phyloP scores from a whole-genome alignment of 176 grass and related monocot genomes.

The Zea luxurians region DNA sequence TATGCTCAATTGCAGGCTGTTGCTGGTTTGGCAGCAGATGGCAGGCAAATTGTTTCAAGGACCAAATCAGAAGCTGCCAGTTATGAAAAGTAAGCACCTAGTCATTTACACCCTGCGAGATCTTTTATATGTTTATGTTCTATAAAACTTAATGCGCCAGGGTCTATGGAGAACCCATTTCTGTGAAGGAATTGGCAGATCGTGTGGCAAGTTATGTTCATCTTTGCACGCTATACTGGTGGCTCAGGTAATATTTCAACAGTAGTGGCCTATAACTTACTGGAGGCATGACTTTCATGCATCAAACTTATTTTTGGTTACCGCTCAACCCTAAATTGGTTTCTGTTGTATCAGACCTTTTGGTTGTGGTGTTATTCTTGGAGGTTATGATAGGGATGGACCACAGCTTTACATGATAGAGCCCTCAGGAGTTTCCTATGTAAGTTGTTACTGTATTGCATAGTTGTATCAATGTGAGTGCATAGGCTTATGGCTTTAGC shows the following conservation, averaged over 20 bases:
- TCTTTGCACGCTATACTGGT: conserved; percentile 91
- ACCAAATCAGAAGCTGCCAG: conserved; percentile 74
- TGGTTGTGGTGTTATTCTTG: conserved; percentile 83
- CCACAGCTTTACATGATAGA: conserved; percentile 85
- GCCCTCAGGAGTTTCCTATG: conserved; percentile 69
- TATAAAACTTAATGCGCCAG: conserved; percentile 38
- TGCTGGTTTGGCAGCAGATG: conserved; percentile 86
- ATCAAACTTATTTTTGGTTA: conserved; percentile 11
- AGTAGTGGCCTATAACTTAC: not conserved
- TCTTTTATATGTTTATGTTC: conserved; percentile 27
- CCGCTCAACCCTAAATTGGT: not conserved
- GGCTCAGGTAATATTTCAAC: conserved; percentile 59
- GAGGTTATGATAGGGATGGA: conserved; percentile 95
- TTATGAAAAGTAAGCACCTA: conserved; percentile 64
- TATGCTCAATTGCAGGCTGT: conserved; percentile 47
- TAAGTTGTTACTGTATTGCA: conserved; percentile 41
- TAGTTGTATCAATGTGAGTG: not conserved
- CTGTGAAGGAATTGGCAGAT: conserved; percentile 82
- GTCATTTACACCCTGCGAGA: not conserved
- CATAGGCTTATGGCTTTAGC: not conserved
- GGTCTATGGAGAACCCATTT: conserved; percentile 77
- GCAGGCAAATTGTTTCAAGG: conserved; percentile 76
- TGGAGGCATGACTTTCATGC: conserved; percentile 9
- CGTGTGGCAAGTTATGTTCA: conserved; percentile 85
- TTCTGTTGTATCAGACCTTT: conserved; percentile 52